These are phyloP conservation scores for Ceratonia siliqua DNA, from an alignment of 306 rosid species.

Conservation along the genomic window DNA sequence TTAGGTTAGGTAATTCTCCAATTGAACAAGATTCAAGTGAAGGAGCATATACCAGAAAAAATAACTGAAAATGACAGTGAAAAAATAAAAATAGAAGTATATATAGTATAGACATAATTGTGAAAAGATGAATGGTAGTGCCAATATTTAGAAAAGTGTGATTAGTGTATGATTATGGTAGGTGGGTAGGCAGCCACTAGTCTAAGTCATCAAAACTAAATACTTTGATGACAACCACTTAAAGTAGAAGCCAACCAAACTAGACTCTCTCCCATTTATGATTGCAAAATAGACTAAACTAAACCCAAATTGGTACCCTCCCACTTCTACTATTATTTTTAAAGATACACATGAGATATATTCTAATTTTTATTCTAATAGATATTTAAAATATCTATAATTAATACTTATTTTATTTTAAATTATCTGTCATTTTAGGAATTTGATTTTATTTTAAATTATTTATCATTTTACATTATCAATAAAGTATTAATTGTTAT, in stretches of 20 bases:
- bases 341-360: too few relatives aligned
- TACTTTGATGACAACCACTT: constrained; percentile 22
- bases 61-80: background rate
- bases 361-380: too few relatives aligned
- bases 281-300: constrained; percentile 34
- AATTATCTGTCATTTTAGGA: too few relatives aligned
- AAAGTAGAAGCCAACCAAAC: constrained; percentile 34
- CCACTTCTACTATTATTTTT: constrained; percentile 19
- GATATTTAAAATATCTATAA: too few relatives aligned
- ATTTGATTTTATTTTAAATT: too few relatives aligned
- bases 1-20: background rate
- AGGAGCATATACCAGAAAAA: background rate
- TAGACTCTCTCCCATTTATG: constrained; percentile 25
- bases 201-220: background rate
- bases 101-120: background rate
- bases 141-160: background rate
- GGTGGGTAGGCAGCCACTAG: background rate
- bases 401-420: too few relatives aligned
- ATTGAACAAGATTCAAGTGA: background rate
- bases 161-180: background rate
- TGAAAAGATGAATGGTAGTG: background rate
- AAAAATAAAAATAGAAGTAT: background rate
- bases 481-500: too few relatives aligned
- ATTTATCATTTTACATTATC: too few relatives aligned
- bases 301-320: background rate